These are phyloP conservation scores for Xylaria sp. DNA, from an alignment of 2,329 filamentous ascomycete species.

Conservation along the genomic window DNA sequence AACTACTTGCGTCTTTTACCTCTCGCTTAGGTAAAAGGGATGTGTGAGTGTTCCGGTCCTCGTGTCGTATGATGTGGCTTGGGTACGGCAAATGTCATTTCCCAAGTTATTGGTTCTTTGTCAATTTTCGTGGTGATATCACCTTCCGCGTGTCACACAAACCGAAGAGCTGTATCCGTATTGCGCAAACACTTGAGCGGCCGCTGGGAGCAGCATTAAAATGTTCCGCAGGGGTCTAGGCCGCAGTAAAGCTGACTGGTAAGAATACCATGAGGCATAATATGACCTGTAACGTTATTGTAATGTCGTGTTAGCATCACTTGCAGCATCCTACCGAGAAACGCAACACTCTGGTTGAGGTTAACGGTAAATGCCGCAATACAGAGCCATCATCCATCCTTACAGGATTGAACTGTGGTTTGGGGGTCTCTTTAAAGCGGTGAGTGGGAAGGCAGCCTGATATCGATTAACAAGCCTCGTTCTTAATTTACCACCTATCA, in stretches of 20 bases:
- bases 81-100: conserved; percentile 1
- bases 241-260: conserved; percentile 21
- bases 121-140: not conserved
- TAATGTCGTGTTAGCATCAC: conserved; percentile 16
- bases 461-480: not conserved
- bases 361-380: conserved; percentile 29
- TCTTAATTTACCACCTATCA: not conserved
- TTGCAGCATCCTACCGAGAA: conserved; percentile 27
- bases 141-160: conserved; percentile 1
- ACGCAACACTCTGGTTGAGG: conserved; percentile 18
- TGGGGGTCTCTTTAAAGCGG: conserved; percentile 11
- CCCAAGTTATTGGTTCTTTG: not conserved
- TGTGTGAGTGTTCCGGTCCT: not conserved
- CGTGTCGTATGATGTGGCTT: conserved; percentile 24
- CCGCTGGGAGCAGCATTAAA: not conserved
- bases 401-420: conserved; percentile 8
- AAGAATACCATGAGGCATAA: conserved; percentile 7
- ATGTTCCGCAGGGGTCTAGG: conserved; percentile 9
- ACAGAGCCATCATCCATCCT: conserved; percentile 15
- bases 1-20: not conserved
- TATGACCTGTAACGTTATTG: conserved; percentile 18
- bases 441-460: conserved; percentile 16
- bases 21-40: not conserved
- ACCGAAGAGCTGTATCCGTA: conserved; percentile 4
- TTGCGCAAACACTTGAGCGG: conserved; percentile 13